Percentiles rank a stretch among this genome's conserved stretches.
Conservation (phyloP, 306 rosid species). For the Vachellia collinsii region DNA sequence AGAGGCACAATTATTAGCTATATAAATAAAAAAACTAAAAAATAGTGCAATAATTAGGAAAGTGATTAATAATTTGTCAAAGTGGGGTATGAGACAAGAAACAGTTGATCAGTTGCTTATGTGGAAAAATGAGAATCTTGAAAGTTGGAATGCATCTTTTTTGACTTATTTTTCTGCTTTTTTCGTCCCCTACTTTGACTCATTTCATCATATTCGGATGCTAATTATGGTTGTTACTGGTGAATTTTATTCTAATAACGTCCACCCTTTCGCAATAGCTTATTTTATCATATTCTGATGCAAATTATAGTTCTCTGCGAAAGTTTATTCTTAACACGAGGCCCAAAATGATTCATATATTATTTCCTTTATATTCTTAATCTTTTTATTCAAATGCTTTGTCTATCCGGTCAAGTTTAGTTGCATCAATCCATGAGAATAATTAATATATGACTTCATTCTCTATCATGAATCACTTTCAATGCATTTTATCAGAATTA, state of each 20-base stretch:
- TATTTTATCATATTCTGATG: background rate
- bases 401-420: background rate
- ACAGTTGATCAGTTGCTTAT: background rate
- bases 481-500: too few relatives aligned
- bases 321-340: background rate
- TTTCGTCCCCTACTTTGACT: conserved; percentile 22
- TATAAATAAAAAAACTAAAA: background rate
- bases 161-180: background rate
- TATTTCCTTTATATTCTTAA: background rate
- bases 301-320: background rate
- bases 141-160: conserved; percentile 14
- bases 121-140: conserved; percentile 11
- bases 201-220: background rate
- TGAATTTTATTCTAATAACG: background rate
- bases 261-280: background rate
- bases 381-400: background rate
- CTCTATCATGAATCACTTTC: too few relatives aligned
- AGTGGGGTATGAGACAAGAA: background rate
- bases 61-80: background rate
- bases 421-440: background rate
- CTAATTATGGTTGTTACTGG: background rate
- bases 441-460: too few relatives aligned
- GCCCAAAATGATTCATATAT: background rate
- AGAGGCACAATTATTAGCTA: background rate
- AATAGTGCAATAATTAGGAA: background rate